Evolutionary conservation across 352 stramenopile genomes (phyloP).

Genomic region (Phytophthora sp.): DNA sequence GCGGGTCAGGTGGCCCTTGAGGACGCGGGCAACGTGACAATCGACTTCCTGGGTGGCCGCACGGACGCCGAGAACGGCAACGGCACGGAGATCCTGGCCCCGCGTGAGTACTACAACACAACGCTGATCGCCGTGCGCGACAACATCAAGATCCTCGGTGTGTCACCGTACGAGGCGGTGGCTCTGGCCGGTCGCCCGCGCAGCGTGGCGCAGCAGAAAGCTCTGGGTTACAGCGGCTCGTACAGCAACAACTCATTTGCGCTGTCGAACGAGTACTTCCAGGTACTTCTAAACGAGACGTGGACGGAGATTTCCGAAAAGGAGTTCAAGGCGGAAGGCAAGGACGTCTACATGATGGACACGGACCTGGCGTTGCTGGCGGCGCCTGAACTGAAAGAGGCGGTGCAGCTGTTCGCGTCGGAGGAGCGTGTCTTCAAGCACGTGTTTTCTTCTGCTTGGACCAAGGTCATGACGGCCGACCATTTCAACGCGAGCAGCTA

Average conservation of each 20-base stretch:
- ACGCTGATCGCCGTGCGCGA: conserved; percentile 88
- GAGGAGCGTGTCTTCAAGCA: conserved; percentile 27
- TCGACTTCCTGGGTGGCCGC: no score
- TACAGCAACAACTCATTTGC: conserved; percentile 78
- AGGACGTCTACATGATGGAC: conserved; percentile 35
- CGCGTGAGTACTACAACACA: conserved; percentile 76
- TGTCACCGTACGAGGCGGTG: conserved; percentile 92
- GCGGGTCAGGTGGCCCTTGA: no score
- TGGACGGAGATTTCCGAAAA: conserved; percentile 30
- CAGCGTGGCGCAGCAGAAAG: conserved; percentile 90
- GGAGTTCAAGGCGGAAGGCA: conserved; percentile 29
- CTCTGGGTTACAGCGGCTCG: conserved; percentile 81
- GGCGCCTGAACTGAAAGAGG: conserved; percentile 28
- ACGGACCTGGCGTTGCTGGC: conserved; percentile 34
- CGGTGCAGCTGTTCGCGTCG: conserved; percentile 23
- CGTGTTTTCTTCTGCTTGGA: conserved; percentile 30
- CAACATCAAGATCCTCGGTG: conserved; percentile 93
- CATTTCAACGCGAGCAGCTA: conserved; percentile 31
- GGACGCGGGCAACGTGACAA: no score
- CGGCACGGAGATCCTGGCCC: conserved; percentile 88
- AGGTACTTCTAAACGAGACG: conserved; percentile 32
- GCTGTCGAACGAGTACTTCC: conserved; percentile 75
- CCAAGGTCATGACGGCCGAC: conserved; percentile 35
- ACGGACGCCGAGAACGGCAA: no score
- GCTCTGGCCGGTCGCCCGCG: no score